Evolutionary conservation across 2,329 filamentous ascomycete species (phyloP), one percentile per base, ranked within the genome.

Genomic region (Aspergillus vadensis): DNA sequence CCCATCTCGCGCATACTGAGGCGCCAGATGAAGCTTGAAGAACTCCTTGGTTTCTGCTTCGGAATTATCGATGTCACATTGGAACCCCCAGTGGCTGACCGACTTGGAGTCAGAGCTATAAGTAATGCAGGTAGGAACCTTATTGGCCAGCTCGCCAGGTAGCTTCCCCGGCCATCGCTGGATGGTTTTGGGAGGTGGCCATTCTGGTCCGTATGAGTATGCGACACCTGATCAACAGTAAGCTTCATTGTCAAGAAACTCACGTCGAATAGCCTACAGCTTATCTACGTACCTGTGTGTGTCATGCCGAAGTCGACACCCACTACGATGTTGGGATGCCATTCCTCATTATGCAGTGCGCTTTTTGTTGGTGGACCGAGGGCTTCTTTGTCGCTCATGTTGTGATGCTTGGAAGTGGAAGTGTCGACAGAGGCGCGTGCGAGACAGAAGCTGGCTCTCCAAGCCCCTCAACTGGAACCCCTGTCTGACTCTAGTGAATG

Each of bases 21-120:
- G 69, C 25, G 72, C 73, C 0, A 78, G 69, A 47, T 73, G 72
- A 12, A 75, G 67, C 53, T 78, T 78, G 71, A 78, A 78, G 54
- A 71, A 75, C 52, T 76, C 75, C 30, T 70, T 66, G 36, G 71
- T 62, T 7, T 73, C 69, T 1, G 59, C 38, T 0, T 44, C 49
- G 8, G 67, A 61, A 10, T 73, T 68, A n/a, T 74, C 69, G 23
- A 71, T 60, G 51, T 79, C 74, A 27, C 69, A 76, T 6, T 69
- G 59, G 54, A 77, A 78, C 0, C 77, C 77, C 76, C 76, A 79
- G 9, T 57, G 63, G 27, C 59, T 65, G 3, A 67, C 39, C 0
- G 39, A 58, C 9, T 39, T 54, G 0, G 64, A 63, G 3, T 64
- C 55, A 6, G 54, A 19, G 21, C 63, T 55, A 56, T 74, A 75